Evolutionary conservation across 2,329 filamentous ascomycete species (phyloP).

Genomic region (Penicillium fuscoglaucum): DNA sequence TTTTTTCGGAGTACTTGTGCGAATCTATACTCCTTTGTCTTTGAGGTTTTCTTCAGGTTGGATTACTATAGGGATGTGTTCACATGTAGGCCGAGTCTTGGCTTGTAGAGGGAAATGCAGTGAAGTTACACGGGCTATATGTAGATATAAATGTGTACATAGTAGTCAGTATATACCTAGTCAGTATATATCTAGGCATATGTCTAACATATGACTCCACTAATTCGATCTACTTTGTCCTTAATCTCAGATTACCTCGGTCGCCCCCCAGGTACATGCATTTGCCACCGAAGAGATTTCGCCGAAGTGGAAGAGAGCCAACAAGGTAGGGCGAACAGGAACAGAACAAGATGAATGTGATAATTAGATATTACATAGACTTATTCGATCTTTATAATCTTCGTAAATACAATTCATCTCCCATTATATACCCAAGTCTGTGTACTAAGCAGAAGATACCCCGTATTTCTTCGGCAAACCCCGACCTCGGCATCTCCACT

Average conservation of each 20-base stretch:
- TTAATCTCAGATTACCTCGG: constrained; percentile 5
- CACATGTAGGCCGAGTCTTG: not conserved
- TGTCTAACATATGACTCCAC: not conserved
- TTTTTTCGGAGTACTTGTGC: constrained; percentile 4
- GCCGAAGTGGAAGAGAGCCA: not conserved
- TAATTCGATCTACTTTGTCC: not conserved
- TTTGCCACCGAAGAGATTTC: constrained; percentile 25
- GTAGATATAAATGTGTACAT: not conserved
- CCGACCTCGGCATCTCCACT: constrained; percentile 31
- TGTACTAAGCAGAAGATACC: not conserved
- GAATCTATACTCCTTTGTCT: not conserved
- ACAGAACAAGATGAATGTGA: not conserved
- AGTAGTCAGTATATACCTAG: not conserved
- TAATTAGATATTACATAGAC: not conserved
- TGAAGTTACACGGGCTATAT: not conserved
- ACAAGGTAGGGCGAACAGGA: not conserved
- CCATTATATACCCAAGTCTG: not conserved
- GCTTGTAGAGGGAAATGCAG: not conserved
- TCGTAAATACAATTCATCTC: not conserved
- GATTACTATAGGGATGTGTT: not conserved
- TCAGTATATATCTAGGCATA: not conserved
- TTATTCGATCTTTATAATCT: not conserved
- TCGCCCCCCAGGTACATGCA: constrained; percentile 2
- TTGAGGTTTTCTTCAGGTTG: not conserved
- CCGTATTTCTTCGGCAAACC: constrained; percentile 19